These are phyloP conservation scores for Trametes cinnabarina DNA, from an alignment of 768 basidiomycete genomes.

Conservation along the genomic window DNA sequence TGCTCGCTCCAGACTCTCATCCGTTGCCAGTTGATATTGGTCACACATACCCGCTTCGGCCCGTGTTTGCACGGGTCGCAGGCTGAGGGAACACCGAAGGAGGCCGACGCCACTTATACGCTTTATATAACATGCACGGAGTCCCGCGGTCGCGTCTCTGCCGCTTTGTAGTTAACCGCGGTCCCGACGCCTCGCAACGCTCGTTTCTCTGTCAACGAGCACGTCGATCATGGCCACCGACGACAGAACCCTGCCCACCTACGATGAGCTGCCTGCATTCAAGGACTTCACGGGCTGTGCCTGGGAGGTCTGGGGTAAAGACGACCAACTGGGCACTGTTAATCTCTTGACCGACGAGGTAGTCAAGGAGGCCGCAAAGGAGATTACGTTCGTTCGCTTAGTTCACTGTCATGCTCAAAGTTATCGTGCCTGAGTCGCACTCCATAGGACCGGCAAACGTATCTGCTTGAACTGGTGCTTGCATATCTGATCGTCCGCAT, in stretches of 20 bases:
- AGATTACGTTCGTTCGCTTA: constrained; percentile 47
- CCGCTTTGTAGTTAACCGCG: background rate
- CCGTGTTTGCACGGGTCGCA: background rate
- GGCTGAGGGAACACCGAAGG: background rate
- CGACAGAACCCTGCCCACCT: constrained; percentile 34
- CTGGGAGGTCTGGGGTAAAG: constrained; percentile 65
- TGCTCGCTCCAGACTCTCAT: too few relatives aligned
- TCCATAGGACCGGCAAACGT: constrained; percentile 46
- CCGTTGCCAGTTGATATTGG: background rate
- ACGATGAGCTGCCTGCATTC: constrained; percentile 49
- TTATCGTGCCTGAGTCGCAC: too few relatives aligned
- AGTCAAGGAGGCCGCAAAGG: constrained; percentile 51
- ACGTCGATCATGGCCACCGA: constrained; percentile 8
- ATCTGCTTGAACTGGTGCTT: constrained; percentile 61
- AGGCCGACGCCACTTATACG: background rate
- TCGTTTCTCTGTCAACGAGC: background rate
- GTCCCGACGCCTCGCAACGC: background rate
- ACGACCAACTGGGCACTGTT: constrained; percentile 67
- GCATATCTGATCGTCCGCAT: background rate
- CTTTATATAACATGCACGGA: background rate
- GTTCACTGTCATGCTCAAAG: background rate
- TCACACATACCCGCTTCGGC: background rate
- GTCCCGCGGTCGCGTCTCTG: background rate
- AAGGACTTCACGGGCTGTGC: constrained; percentile 54
- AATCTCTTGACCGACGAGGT: constrained; percentile 63